Base-by-base conservation (phyloP, 805 yeast species). In the Hemisphaericaspora nanyangensis region DNA sequence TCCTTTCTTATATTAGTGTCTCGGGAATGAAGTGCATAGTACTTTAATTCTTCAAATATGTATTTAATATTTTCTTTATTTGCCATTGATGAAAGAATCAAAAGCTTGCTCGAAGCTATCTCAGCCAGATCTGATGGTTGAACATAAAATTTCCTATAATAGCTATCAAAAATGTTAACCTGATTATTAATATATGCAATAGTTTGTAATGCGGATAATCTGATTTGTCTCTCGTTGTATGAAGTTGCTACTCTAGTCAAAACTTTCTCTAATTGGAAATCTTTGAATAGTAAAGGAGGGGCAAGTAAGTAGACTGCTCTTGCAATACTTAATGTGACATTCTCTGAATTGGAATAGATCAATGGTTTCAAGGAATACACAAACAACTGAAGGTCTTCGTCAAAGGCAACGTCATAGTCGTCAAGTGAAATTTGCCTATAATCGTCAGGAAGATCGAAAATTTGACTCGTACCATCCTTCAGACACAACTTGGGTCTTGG, bases 21-120 rank as follows among this genome's bases (percentile, higher is more conserved):
- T 4, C 35, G 29, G 1, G 51, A 44, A 35, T 48, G 44, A 7
- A 51, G 32, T 50, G 53, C 37, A 43, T 77, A 74, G 52, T 78
- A 77, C 52, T 80, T 82, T 22, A 89, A 58, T 54, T 88, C 95
- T 24, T 72, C 68, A 22, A 82, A 59, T 4, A 86, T 70, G 2
- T 51, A 41, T 16, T 68, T 65, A 31, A 78, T 74, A 49, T 76
- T 85, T 8, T 60, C 53, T 28, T 74, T 76, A 39, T 72, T 70
- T 26, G 79, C 72, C n/a, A 87, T 61, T 17, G 72, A 65, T 5
- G 87, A 70, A 28, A 88, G 60, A 16, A 86, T 75, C 34, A 70
- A 68, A 6, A 90, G 56, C 56, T 88, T 91, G 34, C 72, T 59
- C 30, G 62, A 59, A 6, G 84, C 70, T 11, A 68, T 60, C 1